Evolutionary conservation across 768 basidiomycete species (phyloP).

Genomic region (Phlegmacium glaucopus): DNA sequence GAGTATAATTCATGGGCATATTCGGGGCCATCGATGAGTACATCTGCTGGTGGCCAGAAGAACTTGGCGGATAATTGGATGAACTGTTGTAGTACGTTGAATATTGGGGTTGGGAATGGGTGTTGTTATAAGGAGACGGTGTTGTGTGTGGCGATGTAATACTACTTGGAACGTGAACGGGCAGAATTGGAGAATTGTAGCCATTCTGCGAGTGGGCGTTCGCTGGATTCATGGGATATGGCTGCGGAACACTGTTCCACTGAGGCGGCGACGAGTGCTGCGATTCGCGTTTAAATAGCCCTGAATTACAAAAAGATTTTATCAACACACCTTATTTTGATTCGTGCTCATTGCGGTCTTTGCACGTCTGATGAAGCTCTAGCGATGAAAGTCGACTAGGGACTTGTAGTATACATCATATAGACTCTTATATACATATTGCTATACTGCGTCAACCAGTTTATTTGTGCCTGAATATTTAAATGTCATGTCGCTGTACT

Average conservation of each 20-base stretch:
- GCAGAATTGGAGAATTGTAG: slow-evolving; percentile 18
- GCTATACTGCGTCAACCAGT: slow-evolving; percentile 7
- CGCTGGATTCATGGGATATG: slow-evolving; percentile 22
- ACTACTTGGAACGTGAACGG: slow-evolving; percentile 11
- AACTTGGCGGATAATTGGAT: slow-evolving; percentile 18
- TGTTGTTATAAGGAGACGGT: slow-evolving; percentile 15
- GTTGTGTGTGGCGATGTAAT: slow-evolving; percentile 17
- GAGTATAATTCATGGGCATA: slow-evolving; percentile 15
- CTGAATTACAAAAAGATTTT: slow-evolving; percentile 1
- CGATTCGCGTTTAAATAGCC: slow-evolving; percentile 18
- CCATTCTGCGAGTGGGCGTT: slow-evolving; percentile 23
- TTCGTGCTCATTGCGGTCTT: slow-evolving; percentile 19
- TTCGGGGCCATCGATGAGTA: slow-evolving; percentile 22
- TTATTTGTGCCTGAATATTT: slow-evolving; percentile 26
- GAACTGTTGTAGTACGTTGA: slow-evolving; percentile 19
- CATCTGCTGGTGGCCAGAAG: slow-evolving; percentile 18
- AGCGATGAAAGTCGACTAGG: slow-evolving; percentile 12
- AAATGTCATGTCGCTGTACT: slow-evolving; percentile 16
- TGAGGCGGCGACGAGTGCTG: slow-evolving; percentile 32
- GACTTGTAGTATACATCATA: slow-evolving; percentile 6
- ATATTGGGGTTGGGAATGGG: slow-evolving; percentile 15
- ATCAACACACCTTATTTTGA: slow-evolving; percentile 19
- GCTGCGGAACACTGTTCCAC: slow-evolving; percentile 31
- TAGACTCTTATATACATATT: slow-evolving; percentile 19
- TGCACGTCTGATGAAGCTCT: slow-evolving; percentile 2